These are phyloP conservation scores for Trametopsis cervina DNA, from an alignment of 768 basidiomycete genomes.

Conservation along the genomic window DNA sequence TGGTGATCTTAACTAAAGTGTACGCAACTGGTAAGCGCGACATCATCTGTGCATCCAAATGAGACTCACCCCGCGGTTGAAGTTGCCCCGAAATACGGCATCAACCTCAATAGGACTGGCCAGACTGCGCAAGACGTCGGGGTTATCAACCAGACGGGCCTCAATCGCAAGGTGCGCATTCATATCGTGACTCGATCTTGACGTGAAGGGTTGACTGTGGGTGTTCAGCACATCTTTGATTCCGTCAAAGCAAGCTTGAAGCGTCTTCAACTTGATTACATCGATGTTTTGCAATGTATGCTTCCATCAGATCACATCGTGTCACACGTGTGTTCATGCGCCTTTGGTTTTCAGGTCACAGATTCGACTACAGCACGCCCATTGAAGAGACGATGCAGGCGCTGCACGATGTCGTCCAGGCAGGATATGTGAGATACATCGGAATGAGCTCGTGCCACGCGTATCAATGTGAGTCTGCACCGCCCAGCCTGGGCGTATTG, in stretches of 20 bases:
- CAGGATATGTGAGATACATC: conserved; percentile 37
- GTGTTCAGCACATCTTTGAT: conserved; percentile 56
- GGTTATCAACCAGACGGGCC: conserved; percentile 30
- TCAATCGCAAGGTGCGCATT: conserved; percentile 27
- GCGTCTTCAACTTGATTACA: conserved; percentile 67
- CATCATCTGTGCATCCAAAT: background rate
- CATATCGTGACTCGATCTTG: background rate
- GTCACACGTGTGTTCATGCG: background rate
- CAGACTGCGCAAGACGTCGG: conserved; percentile 20
- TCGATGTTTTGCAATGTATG: conserved; percentile 69
- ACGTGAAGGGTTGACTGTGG: background rate
- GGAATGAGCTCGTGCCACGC: conserved; percentile 33
- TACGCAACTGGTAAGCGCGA: no score
- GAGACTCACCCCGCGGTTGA: background rate
- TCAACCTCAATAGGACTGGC: conserved; percentile 3
- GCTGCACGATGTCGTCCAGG: conserved; percentile 40
- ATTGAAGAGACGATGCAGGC: conserved; percentile 42
- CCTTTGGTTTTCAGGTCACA: conserved; percentile 18
- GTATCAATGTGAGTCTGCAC: conserved; percentile 28
- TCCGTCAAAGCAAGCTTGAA: conserved; percentile 56
- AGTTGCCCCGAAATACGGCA: background rate
- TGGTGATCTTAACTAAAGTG: conserved; percentile 47
- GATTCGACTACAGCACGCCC: conserved; percentile 32
- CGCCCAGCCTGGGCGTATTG: background rate
- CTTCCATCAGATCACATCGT: conserved; percentile 10